phyloP scores from a whole-genome alignment of 2,329 filamentous ascomycete genomes.

The Bipolaris zeicola region DNA sequence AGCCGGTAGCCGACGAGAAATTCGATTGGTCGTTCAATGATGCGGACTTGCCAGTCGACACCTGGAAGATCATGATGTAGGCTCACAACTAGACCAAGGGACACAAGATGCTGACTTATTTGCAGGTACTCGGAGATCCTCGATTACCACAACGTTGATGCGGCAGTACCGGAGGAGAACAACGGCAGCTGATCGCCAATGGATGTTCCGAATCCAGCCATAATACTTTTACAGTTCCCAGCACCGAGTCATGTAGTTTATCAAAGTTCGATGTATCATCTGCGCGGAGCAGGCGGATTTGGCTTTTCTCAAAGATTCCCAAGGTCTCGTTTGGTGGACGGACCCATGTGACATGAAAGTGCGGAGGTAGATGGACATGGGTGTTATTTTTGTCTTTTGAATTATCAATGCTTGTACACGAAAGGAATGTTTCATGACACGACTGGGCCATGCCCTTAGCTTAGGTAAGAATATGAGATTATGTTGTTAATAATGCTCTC shows the following conservation, averaged over 20 bases:
- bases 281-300: constrained; percentile 22
- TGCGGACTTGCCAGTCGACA: constrained; percentile 93
- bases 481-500: constrained; percentile 8
- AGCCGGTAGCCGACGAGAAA: constrained; percentile 93
- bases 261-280: constrained; percentile 17
- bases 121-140: constrained; percentile 96
- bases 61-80: constrained; percentile 99
- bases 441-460: constrained; percentile 11
- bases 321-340: constrained; percentile 23
- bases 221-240: constrained; percentile 19
- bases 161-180: constrained; percentile 56
- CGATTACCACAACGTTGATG: constrained; percentile 94
- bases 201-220: constrained; percentile 10
- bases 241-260: constrained; percentile 17
- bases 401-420: constrained; percentile 20
- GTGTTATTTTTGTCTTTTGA: constrained; percentile 18
- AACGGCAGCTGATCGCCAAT: constrained; percentile 38
- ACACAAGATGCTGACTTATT: constrained; percentile 19
- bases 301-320: constrained; percentile 22
- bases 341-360: constrained; percentile 16
- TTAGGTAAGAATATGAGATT: constrained; percentile 22
- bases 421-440: constrained; percentile 11
- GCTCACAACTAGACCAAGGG: constrained; percentile 1
- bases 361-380: constrained; percentile 24
- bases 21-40: constrained; percentile 99